Percentiles rank a stretch among this genome's conserved stretches.
Evolutionary conservation across 2,329 filamentous ascomycete genomes (phyloP).

Genomic region (Sclerotinia spermophila): DNA sequence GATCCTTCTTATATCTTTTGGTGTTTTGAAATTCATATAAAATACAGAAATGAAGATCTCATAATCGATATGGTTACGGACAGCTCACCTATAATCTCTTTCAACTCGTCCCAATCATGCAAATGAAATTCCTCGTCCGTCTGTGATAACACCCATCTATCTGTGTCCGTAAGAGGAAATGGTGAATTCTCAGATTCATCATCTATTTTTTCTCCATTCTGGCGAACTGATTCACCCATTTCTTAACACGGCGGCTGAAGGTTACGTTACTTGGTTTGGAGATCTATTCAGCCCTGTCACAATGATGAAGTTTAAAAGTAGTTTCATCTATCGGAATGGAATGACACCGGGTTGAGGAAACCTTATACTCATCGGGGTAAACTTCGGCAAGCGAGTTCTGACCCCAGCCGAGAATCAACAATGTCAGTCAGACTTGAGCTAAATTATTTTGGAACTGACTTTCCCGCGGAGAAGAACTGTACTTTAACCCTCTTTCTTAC

Average conservation of each 20-base stretch:
- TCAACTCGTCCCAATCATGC: constrained; percentile 72
- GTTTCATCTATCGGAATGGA: background rate
- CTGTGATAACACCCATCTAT: constrained; percentile 55
- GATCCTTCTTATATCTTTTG: background rate
- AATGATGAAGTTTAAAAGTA: constrained; percentile 1
- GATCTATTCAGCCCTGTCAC: constrained; percentile 18
- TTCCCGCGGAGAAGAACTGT: background rate
- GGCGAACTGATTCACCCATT: constrained; percentile 4
- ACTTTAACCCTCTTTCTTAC: background rate
- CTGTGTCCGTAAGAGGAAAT: constrained; percentile 57
- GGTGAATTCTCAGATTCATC: constrained; percentile 37
- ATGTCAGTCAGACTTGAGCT: background rate
- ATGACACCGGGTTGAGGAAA: constrained; percentile 6
- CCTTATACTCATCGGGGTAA: constrained; percentile 16
- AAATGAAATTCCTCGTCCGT: constrained; percentile 68
- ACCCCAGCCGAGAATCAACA: constrained; percentile 16
- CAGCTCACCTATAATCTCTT: constrained; percentile 58
- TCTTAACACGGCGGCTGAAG: constrained; percentile 17
- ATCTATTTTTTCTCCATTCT: constrained; percentile 1
- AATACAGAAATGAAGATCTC: background rate
- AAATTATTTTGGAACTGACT: background rate
- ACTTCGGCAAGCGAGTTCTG: constrained; percentile 10
- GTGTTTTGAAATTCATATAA: background rate
- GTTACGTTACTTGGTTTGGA: constrained; percentile 9
- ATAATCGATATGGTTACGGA: background rate